Percentiles rank a stretch among this genome's conserved stretches.
These are phyloP conservation scores for Daldinia decipiens DNA, from an alignment of 495 filamentous ascomycete species.

Conservation along the genomic window DNA sequence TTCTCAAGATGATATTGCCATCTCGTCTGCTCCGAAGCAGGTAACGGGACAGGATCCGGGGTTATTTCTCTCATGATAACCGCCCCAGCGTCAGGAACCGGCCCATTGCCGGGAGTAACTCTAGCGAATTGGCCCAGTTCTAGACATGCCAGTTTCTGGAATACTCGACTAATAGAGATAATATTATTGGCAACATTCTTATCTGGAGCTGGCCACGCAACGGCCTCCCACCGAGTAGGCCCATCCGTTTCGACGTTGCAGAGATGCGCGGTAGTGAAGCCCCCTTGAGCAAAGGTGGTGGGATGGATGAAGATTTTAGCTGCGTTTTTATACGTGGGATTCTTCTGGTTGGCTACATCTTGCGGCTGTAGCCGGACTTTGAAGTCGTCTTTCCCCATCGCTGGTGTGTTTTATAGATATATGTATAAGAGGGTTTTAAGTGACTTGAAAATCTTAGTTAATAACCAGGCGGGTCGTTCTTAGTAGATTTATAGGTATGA, in stretches of 20 bases:
- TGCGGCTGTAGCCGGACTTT: conserved; percentile 48
- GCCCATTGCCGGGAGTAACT: conserved; percentile 40
- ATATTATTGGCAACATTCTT: conserved; percentile 50
- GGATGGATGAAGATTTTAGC: conserved; percentile 50
- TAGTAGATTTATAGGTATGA: not conserved
- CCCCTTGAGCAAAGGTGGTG: conserved; percentile 43
- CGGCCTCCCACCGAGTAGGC: conserved; percentile 32
- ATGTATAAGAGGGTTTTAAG: conserved; percentile 4
- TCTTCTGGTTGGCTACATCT: conserved; percentile 47
- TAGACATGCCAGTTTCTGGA: conserved; percentile 39
- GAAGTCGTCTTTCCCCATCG: conserved; percentile 45
- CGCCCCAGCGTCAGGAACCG: conserved; percentile 40
- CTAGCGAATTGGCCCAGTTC: conserved; percentile 46
- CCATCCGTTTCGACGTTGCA: conserved; percentile 42
- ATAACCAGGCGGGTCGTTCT: conserved; percentile 6
- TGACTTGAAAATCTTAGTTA: not conserved
- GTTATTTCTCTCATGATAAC: conserved; percentile 46
- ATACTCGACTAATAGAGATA: conserved; percentile 45
- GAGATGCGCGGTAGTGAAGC: conserved; percentile 41
- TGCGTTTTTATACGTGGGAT: conserved; percentile 45
- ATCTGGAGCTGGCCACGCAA: conserved; percentile 47
- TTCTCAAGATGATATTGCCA: conserved; percentile 74
- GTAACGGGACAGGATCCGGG: conserved; percentile 29
- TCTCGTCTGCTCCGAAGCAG: conserved; percentile 57
- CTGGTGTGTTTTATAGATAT: not conserved